Base-by-base conservation (phyloP, 2,329 filamentous ascomycete species). In the Parasarocladium wereldwijsianum region DNA sequence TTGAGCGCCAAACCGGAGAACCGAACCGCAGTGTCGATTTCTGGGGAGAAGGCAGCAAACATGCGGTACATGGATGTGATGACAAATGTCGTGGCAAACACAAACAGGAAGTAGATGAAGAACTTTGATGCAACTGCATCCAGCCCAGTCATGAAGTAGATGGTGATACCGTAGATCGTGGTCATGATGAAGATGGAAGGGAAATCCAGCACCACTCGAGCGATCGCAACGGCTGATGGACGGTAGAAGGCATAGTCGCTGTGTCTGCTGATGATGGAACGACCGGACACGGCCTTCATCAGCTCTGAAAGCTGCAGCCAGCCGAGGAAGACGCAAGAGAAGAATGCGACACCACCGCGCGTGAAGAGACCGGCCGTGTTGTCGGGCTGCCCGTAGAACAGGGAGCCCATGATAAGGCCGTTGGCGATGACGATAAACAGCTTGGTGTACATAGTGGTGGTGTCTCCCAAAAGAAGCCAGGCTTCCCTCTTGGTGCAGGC, bases 91-190 rank as follows among this genome's bases (percentile, higher is more conserved):
- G 60, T 59, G 15, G 60, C 52, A 41, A 70, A 74, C 2, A 68
- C 64, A 38, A 76, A 70, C 8, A 77, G 48, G 42, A 74, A 61
- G 47, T 70, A 76, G 32, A 74, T 71, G 50, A 74, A 78, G 47
- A 77, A 79, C 17, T 75, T 64, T 32, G 69, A 70, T 0, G 75
- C 64, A 25, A 69, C 63, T 28, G 73, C 57, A 34, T 75, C 66
- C 5, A 87, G 61, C 28, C 74, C 70, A 0, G 72, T 70, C 74
- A 86, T 74, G 51, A 85, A 85, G 55, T 85, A 87, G 29, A 85
- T 55, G 10, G 72, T 63, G 21, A 81, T 26, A 35, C 78, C 76
- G 54, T 83, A 85, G n/a, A 69, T 54, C 37, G 76, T 58, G 1
- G 73, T 60, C 43, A 79, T 76, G 6, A 62, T 20, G 5, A 77